Base-by-base conservation (phyloP, 75 land plant species). In the Cunninghamia lanceolata region DNA sequence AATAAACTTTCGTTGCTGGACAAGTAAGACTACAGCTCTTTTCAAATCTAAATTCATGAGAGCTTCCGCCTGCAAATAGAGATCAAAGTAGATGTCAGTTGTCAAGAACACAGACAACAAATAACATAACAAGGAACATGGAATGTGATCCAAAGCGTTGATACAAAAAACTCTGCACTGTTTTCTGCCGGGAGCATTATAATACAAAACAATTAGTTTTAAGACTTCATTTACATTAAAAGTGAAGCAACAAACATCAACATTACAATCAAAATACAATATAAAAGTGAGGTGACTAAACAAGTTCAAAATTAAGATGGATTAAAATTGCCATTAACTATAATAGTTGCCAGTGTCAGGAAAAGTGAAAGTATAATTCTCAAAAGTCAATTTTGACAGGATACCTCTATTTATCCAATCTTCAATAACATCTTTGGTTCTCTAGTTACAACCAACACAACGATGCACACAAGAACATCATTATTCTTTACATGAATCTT, bases 41-140 rank as follows among this genome's bases (percentile, higher is more conserved):
- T 95, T 98, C 78, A 89, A 91, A 88, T 98, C 94, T 88, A 98
- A 84, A 84, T 89, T 90, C 97, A 94, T 93, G 75, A 98, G 85
- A 45, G 89, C 91, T 32, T 91, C 91, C 43, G 94, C 96, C 99
- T 98, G 86, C 46, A 79, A 42, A 38, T 10, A 43, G 15, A 79
- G 47, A 79, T 79, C 45, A 76, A 32, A 79, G 45, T 79, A 11
- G 30, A 42, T 79, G 47, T 32, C 46, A 42, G 46, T 43, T 79
- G 11, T 78, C 43, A 78, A 78, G 10, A 78, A 78, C 45, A 78
- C 42, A 45, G 19, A 39, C 25, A 78, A 25, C 21, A 39, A 39
- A 42, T 39, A 28, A 40, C n/a, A 78, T 4, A 25, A 77, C 6
- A 17, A 63, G 68, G n/a, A 10, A 34, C 35, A 32, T 76, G 36